Evolutionary conservation across 331 rosid species (phyloP).

Genomic region (Pyracantha coccinea): DNA sequence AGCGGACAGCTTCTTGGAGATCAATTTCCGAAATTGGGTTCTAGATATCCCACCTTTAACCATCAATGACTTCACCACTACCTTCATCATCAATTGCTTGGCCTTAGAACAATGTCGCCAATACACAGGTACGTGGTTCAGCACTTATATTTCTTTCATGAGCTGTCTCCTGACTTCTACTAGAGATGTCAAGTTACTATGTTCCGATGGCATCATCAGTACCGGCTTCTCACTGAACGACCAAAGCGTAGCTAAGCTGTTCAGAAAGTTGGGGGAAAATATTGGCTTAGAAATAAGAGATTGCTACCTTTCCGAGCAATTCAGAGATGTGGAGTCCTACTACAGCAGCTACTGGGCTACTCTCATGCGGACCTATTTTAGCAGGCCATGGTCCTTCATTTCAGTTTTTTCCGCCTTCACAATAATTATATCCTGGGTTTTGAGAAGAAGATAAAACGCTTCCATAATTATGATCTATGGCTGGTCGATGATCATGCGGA

Average conservation of each 20-base stretch:
- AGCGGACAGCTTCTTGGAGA: neutral
- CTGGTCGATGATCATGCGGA: constrained; percentile 71
- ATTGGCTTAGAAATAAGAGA: no score
- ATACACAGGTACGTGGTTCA: neutral
- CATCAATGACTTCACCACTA: neutral
- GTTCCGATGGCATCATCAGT: no score
- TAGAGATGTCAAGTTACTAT: neutral
- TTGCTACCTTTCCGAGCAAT: no score
- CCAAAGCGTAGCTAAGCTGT: no score
- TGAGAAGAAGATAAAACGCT: constrained; percentile 91
- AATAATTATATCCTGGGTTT: constrained; percentile 86
- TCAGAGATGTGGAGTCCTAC: no score
- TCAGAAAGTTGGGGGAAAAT: no score
- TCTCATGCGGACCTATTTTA: neutral
- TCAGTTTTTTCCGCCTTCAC: neutral
- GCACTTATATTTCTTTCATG: neutral
- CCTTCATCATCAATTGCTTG: neutral
- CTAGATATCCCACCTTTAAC: neutral
- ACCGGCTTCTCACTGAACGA: no score
- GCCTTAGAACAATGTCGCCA: neutral
- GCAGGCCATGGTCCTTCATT: neutral
- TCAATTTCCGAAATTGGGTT: neutral
- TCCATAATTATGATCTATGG: constrained; percentile 74
- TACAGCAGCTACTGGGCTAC: neutral
- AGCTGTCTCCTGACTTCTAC: neutral